Percentiles rank a stretch among this genome's conserved stretches.
Conservation (phyloP, 495 filamentous ascomycete species). For the Neurospora cerealis region DNA sequence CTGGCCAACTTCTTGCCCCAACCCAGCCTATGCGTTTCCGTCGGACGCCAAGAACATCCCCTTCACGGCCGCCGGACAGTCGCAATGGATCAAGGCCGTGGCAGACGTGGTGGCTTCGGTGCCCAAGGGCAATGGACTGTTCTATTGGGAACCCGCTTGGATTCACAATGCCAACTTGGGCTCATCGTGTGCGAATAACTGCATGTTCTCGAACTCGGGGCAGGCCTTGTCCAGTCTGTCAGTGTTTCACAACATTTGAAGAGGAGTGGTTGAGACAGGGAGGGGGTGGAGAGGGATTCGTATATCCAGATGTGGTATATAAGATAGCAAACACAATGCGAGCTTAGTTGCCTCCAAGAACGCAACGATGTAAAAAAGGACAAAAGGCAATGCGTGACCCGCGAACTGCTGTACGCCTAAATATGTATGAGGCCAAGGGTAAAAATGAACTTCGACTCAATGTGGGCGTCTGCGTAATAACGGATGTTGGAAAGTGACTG, state of each 20-base stretch:
- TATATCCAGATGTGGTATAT: background rate
- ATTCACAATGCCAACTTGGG: slow-evolving; percentile 53
- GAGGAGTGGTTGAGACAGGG: background rate
- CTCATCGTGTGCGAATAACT: slow-evolving; percentile 36
- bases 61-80: slow-evolving; percentile 51
- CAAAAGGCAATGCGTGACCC: background rate
- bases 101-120: slow-evolving; percentile 43
- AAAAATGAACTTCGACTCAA: background rate
- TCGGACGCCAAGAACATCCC: slow-evolving; percentile 46
- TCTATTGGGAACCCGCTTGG: slow-evolving; percentile 69
- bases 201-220: slow-evolving; percentile 31
- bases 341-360: background rate
- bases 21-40: slow-evolving; percentile 46
- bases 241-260: slow-evolving; percentile 19
- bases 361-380: background rate
- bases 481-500: background rate
- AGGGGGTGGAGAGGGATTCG: background rate
- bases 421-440: background rate
- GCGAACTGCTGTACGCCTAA: background rate
- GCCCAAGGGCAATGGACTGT: slow-evolving; percentile 44
- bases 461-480: background rate
- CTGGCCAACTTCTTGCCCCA: slow-evolving; percentile 54
- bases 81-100: slow-evolving; percentile 44
- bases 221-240: slow-evolving; percentile 23
- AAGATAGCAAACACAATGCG: background rate